phyloP scores from a whole-genome alignment of 306 rosid species.

The Vigna trinervia region DNA sequence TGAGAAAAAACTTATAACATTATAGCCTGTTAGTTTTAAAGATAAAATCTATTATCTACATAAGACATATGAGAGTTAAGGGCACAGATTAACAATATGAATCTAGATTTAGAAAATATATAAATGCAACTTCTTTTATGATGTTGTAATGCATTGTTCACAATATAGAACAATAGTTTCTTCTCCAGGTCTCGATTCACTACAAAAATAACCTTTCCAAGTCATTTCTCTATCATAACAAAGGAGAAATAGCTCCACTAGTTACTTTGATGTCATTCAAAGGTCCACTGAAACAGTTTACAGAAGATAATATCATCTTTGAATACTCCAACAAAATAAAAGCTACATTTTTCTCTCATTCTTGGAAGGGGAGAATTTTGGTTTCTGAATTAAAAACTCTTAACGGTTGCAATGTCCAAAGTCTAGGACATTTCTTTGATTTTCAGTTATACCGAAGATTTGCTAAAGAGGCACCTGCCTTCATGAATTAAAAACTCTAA shows the following conservation, averaged over 20 bases:
- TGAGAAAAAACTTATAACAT: not conserved
- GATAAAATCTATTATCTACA: not conserved
- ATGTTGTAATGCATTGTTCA: not conserved
- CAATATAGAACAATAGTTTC: not conserved
- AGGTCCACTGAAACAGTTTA: not conserved
- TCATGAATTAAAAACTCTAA: not conserved
- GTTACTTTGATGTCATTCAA: not conserved
- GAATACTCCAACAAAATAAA: not conserved
- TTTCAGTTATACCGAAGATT: not conserved
- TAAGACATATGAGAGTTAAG: not conserved
- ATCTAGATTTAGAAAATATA: not conserved
- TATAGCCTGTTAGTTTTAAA: not conserved
- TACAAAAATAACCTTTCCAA: not conserved
- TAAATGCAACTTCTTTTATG: not conserved
- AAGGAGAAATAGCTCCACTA: not conserved
- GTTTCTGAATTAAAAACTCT: not conserved
- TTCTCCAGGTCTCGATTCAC: not conserved
- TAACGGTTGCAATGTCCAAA: not conserved
- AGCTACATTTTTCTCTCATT: not conserved
- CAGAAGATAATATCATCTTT: not conserved
- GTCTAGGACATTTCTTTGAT: not conserved
- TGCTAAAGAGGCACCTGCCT: not conserved
- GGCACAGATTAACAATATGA: not conserved
- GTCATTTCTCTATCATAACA: not conserved
- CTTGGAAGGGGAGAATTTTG: not conserved